A percentile compares a stretch with the other conserved stretches of the same genome.
phyloP scores from a whole-genome alignment of 352 stramenopile genomes.

The Pythium phragmiticola region DNA sequence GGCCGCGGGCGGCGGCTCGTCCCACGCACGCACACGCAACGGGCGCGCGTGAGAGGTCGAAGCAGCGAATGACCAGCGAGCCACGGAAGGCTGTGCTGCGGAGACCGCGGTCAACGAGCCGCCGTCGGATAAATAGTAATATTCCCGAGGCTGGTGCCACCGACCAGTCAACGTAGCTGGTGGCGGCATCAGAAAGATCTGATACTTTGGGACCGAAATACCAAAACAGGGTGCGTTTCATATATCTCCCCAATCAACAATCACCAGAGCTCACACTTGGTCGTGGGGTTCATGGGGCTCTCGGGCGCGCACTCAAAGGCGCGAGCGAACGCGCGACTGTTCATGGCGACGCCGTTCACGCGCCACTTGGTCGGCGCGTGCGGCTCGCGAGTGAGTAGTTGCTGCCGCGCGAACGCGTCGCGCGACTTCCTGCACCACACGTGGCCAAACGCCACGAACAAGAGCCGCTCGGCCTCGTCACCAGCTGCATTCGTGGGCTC shows the following conservation, averaged over 20 bases:
- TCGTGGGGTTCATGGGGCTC: slow-evolving; percentile 10
- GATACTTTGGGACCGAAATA: background rate
- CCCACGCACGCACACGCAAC: background rate
- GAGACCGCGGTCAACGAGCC: background rate
- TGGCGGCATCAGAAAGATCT: slow-evolving; percentile 6
- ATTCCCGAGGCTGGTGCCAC: slow-evolving; percentile 12
- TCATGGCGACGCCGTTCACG: slow-evolving; percentile 69
- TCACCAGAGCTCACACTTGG: slow-evolving; percentile 18
- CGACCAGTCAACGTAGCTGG: background rate
- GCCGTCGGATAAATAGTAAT: slow-evolving; percentile 27
- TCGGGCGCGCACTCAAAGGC: slow-evolving; percentile 43
- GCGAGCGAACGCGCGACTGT: slow-evolving; percentile 49
- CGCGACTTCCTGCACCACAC: slow-evolving; percentile 56
- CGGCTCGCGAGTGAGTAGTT: slow-evolving; percentile 40
- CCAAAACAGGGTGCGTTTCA: background rate
- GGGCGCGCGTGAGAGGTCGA: background rate
- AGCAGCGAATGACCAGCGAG: too few relatives aligned
- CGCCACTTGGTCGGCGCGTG: slow-evolving; percentile 51
- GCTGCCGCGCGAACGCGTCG: slow-evolving; percentile 32
- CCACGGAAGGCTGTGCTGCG: too few relatives aligned
- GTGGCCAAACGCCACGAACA: slow-evolving; percentile 68
- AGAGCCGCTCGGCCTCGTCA: slow-evolving; percentile 44
- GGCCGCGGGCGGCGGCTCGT: background rate
- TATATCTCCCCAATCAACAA: background rate
- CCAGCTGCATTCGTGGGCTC: slow-evolving; percentile 38